These are phyloP conservation scores for Fusarium concolor DNA, from an alignment of 2,329 filamentous ascomycete species.

Conservation along the genomic window DNA sequence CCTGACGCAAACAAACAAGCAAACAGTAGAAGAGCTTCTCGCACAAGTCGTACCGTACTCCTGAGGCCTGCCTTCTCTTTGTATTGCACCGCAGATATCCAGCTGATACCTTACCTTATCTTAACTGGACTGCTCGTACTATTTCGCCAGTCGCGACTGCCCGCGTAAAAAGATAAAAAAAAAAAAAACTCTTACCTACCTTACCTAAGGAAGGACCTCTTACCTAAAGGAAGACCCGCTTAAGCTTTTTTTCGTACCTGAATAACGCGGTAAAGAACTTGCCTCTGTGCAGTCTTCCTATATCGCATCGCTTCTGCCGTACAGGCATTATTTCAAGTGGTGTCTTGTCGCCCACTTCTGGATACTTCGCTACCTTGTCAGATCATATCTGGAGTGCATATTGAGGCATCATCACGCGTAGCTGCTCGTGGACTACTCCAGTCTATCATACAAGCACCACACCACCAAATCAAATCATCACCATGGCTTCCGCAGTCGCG, in stretches of 20 bases:
- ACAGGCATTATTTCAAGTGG: slow-evolving; percentile 27
- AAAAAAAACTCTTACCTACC: slow-evolving; percentile 10
- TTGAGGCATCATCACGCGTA: slow-evolving; percentile 42
- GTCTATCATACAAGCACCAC: slow-evolving; percentile 38
- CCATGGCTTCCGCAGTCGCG: slow-evolving; percentile 85
- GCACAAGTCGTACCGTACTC: slow-evolving; percentile 44
- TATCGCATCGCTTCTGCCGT: slow-evolving; percentile 30
- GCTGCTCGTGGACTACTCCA: slow-evolving; percentile 32
- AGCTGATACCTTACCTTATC: slow-evolving; percentile 13
- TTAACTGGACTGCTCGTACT: slow-evolving; percentile 25
- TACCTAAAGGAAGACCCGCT: slow-evolving; percentile 13
- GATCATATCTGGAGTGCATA: slow-evolving; percentile 27
- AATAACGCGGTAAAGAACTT: slow-evolving; percentile 33
- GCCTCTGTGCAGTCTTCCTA: slow-evolving; percentile 15
- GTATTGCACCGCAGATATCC: slow-evolving; percentile 39
- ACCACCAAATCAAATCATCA: slow-evolving; percentile 44
- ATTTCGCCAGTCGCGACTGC: slow-evolving; percentile 43
- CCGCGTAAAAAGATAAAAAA: slow-evolving; percentile 43
- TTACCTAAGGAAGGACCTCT: slow-evolving; percentile 20
- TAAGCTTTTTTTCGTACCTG: slow-evolving; percentile 42
- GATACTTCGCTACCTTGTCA: slow-evolving; percentile 9
- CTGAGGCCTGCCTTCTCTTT: slow-evolving; percentile 44
- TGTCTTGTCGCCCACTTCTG: slow-evolving; percentile 24
- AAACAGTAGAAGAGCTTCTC: slow-evolving; percentile 47
- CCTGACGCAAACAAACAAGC: slow-evolving; percentile 38